Percentiles rank a stretch among this genome's conserved stretches.
Evolutionary conservation across 768 basidiomycete species (phyloP).

Genomic region (Mycena epipterygia): DNA sequence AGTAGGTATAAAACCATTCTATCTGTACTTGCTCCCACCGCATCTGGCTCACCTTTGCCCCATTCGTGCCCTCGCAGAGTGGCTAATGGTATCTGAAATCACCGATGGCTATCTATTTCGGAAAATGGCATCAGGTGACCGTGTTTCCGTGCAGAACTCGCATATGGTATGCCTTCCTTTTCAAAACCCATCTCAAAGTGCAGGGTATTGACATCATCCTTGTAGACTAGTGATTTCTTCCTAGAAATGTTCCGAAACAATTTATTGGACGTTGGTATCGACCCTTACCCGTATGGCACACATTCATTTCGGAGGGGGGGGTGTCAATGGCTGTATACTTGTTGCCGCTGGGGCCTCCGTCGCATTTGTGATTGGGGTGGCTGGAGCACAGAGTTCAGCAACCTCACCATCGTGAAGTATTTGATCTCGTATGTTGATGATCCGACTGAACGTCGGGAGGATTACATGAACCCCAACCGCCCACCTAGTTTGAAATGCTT

Average conservation of each 20-base stretch:
- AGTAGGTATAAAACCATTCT: background rate
- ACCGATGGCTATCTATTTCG: slow-evolving; percentile 51
- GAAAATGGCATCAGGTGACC: slow-evolving; percentile 43
- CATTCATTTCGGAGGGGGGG: slow-evolving; percentile 49
- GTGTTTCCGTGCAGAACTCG: slow-evolving; percentile 35
- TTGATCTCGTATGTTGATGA: slow-evolving; percentile 48
- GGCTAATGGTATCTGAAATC: slow-evolving; percentile 41
- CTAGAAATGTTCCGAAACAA: slow-evolving; percentile 55
- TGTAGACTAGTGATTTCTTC: slow-evolving; percentile 51
- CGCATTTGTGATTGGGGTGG: slow-evolving; percentile 61
- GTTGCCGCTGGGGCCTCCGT: slow-evolving; percentile 49
- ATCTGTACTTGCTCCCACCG: background rate
- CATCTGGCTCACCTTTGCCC: background rate
- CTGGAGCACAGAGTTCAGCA: slow-evolving; percentile 55
- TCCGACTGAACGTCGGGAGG: slow-evolving; percentile 44
- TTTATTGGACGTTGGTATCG: slow-evolving; percentile 53
- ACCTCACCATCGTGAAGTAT: slow-evolving; percentile 47
- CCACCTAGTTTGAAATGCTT: slow-evolving; percentile 41
- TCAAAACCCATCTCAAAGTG: background rate
- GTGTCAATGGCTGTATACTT: slow-evolving; percentile 51
- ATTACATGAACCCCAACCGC: slow-evolving; percentile 52
- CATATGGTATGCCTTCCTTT: slow-evolving; percentile 41
- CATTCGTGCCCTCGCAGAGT: slow-evolving; percentile 45
- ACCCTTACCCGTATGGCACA: slow-evolving; percentile 54
- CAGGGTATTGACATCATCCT: background rate